Conservation (phyloP, 805 yeast species). For the Pichia ethanolica region DNA sequence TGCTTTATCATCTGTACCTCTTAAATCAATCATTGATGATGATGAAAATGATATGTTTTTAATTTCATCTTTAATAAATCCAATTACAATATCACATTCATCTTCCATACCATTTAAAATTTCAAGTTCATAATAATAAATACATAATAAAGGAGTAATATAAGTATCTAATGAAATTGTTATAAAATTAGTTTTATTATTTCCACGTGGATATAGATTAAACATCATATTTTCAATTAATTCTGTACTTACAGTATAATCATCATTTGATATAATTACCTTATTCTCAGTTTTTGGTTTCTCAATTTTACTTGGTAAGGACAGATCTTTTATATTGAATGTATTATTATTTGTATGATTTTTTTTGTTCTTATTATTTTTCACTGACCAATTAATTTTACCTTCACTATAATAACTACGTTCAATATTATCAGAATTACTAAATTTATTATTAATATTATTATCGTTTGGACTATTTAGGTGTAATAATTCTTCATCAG, state of each 20-base stretch:
- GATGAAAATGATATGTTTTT: neutral
- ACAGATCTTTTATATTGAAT: neutral
- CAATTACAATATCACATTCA: constrained; percentile 38
- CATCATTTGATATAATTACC: neutral
- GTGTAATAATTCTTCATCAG: neutral
- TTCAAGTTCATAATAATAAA: constrained; percentile 46
- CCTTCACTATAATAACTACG: constrained; percentile 4
- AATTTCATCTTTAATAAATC: constrained; percentile 31
- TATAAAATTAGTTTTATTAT: neutral
- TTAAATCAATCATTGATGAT: constrained; percentile 28
- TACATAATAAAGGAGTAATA: constrained; percentile 27
- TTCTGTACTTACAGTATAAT: neutral
- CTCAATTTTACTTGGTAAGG: constrained; percentile 2
- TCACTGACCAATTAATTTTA: constrained; percentile 3
- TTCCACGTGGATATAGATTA: constrained; percentile 7
- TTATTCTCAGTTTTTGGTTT: neutral
- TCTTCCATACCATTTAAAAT: constrained; percentile 28
- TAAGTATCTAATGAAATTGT: constrained; percentile 2
- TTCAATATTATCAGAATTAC: neutral
- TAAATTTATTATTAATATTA: neutral
- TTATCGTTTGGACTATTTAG: neutral
- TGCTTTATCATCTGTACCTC: constrained; percentile 40
- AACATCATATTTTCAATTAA: constrained; percentile 4
- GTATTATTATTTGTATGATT: too few species aligned
- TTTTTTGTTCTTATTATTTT: neutral